Evolutionary conservation across 2,329 filamentous ascomycete genomes (phyloP).

Genomic region (Penicillium frequentans): DNA sequence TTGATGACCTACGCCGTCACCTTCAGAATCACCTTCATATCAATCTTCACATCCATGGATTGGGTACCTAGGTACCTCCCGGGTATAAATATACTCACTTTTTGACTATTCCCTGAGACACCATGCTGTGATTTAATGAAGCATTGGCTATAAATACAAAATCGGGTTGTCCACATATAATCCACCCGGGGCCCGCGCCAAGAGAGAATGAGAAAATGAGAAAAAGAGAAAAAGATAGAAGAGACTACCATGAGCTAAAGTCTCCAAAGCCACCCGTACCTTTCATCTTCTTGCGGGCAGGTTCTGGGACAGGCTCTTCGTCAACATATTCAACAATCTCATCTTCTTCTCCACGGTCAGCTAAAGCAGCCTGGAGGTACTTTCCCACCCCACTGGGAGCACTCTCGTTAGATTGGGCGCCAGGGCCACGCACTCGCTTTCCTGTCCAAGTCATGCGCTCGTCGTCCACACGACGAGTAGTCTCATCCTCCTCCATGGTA

Average conservation of each 20-base stretch:
- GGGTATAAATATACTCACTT: not conserved
- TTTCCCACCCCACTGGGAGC: slow-evolving; percentile 66
- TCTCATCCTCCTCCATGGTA: slow-evolving; percentile 26
- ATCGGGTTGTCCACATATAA: not conserved
- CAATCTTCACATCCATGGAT: too few species aligned
- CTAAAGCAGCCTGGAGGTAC: slow-evolving; percentile 69
- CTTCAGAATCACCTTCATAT: too few species aligned
- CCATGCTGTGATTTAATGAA: not conserved
- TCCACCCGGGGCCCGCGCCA: not conserved
- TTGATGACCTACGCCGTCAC: too few species aligned
- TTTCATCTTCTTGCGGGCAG: slow-evolving; percentile 78
- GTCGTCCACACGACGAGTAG: slow-evolving; percentile 61
- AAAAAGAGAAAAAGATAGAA: not conserved
- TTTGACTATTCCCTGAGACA: not conserved
- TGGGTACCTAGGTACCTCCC: too few species aligned
- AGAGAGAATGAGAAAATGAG: not conserved
- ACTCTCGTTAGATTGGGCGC: slow-evolving; percentile 52
- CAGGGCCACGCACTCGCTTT: slow-evolving; percentile 75
- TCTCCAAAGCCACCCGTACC: slow-evolving; percentile 77
- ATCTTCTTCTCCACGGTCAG: slow-evolving; percentile 48
- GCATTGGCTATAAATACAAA: not conserved
- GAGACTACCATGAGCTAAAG: slow-evolving; percentile 79
- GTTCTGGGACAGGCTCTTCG: slow-evolving; percentile 65
- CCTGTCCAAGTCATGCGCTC: slow-evolving; percentile 95
- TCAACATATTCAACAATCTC: slow-evolving; percentile 62